Evolutionary conservation across 2,329 filamentous ascomycete genomes (phyloP).

Genomic region (Chaetomiaceae sp.): DNA sequence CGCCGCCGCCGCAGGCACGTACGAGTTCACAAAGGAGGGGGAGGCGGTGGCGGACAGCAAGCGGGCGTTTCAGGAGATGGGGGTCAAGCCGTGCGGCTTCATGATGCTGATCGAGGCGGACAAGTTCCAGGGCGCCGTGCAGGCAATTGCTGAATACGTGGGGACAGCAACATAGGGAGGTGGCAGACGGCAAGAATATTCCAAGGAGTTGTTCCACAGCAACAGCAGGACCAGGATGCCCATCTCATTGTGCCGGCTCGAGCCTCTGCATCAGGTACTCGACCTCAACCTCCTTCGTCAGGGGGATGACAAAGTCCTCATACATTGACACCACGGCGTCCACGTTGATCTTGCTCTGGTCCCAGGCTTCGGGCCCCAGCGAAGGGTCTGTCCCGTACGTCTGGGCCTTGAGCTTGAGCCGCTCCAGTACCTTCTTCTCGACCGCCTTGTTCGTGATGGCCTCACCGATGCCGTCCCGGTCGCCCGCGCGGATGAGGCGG

Average conservation of each 20-base stretch:
- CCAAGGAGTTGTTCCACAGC: background rate
- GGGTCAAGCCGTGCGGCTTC: slow-evolving; percentile 76
- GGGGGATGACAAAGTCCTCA: slow-evolving; percentile 84
- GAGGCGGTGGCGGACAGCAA: slow-evolving; percentile 84
- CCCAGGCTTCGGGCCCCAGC: slow-evolving; percentile 45
- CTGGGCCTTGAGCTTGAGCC: slow-evolving; percentile 79
- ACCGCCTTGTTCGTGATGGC: slow-evolving; percentile 88
- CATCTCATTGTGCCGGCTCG: slow-evolving; percentile 32
- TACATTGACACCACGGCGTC: slow-evolving; percentile 91
- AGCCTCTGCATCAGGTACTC: slow-evolving; percentile 96
- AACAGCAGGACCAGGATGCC: background rate
- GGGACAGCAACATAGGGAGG: slow-evolving; percentile 29
- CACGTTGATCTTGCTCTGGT: slow-evolving; percentile 77
- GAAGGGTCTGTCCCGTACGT: slow-evolving; percentile 91
- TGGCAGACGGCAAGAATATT: background rate
- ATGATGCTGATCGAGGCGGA: slow-evolving; percentile 78
- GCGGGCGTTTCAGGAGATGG: slow-evolving; percentile 88
- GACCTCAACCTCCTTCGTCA: slow-evolving; percentile 98
- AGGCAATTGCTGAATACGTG: slow-evolving; percentile 70
- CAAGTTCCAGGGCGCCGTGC: slow-evolving; percentile 70
- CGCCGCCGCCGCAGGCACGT: slow-evolving; percentile 63
- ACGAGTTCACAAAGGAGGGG: slow-evolving; percentile 73
- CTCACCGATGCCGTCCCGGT: slow-evolving; percentile 74
- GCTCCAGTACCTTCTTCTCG: slow-evolving; percentile 84
- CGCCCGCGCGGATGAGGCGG: slow-evolving; percentile 70